phyloP scores from a whole-genome alignment of 352 stramenopile species.

The Pythium aquatile region DNA sequence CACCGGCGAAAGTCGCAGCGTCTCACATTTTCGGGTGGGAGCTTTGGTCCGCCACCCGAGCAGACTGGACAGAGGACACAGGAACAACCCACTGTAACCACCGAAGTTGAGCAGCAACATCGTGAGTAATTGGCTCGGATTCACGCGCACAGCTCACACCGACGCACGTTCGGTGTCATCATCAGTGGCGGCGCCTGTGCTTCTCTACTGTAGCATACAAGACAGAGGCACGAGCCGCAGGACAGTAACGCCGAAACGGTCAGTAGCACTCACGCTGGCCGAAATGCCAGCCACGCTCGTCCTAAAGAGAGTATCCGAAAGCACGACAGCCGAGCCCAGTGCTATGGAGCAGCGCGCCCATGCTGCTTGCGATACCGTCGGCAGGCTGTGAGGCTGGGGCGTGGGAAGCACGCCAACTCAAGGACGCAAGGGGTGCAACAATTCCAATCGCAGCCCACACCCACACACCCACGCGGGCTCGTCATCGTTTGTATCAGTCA shows the following conservation, averaged over 20 bases:
- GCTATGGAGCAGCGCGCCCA: not conserved
- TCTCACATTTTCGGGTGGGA: slow-evolving; percentile 1
- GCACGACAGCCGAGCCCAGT: not conserved
- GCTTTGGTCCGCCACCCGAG: slow-evolving; percentile 5
- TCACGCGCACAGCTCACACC: not conserved
- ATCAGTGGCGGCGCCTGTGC: not conserved
- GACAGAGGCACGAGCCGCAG: too few species aligned
- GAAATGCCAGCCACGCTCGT: not conserved
- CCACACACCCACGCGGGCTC: not conserved
- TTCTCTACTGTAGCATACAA: too few species aligned
- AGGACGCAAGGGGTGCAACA: slow-evolving; percentile 1
- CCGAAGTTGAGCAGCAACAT: slow-evolving; percentile 4
- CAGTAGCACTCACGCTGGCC: not conserved
- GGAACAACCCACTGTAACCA: not conserved
- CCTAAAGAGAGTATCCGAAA: not conserved
- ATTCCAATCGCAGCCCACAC: not conserved
- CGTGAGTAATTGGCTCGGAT: slow-evolving; percentile 3
- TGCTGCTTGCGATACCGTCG: not conserved
- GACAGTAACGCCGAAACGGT: not conserved
- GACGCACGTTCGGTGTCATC: not conserved
- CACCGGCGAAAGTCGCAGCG: slow-evolving; percentile 8
- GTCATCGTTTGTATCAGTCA: not conserved
- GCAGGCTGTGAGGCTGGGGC: too few species aligned
- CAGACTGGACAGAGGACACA: not conserved
- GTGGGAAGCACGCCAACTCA: slow-evolving; percentile 2